Evolutionary conservation across 768 basidiomycete genomes (phyloP).

Genomic region (Termitomyces sp.): DNA sequence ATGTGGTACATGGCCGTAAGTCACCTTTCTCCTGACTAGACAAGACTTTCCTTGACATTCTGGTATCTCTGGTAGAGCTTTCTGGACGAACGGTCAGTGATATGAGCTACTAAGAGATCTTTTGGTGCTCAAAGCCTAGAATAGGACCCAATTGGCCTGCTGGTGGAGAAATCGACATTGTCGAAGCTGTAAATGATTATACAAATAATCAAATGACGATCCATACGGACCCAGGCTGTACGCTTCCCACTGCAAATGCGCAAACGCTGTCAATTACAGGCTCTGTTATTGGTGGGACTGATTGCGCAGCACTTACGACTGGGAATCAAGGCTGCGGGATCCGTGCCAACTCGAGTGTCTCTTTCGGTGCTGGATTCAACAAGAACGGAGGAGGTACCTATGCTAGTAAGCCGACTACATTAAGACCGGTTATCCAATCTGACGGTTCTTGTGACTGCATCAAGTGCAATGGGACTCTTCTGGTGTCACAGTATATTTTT

Average conservation of each 20-base stretch:
- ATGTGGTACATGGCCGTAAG: constrained; percentile 80
- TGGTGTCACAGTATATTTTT: constrained; percentile 81
- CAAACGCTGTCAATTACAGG: constrained; percentile 53
- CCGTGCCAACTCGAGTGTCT: constrained; percentile 49
- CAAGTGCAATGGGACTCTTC: constrained; percentile 69
- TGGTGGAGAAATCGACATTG: constrained; percentile 76
- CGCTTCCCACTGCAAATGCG: constrained; percentile 42
- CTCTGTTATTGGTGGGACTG: constrained; percentile 57
- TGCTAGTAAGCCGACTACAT: constrained; percentile 56
- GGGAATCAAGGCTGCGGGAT: constrained; percentile 81
- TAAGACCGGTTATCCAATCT: not conserved
- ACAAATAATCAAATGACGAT: constrained; percentile 79
- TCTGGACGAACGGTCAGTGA: constrained; percentile 39
- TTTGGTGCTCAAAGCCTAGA: constrained; percentile 33
- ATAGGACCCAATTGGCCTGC: constrained; percentile 58
- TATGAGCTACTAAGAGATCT: not conserved
- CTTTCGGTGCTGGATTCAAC: constrained; percentile 88
- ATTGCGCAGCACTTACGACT: constrained; percentile 67
- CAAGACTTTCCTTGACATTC: not conserved
- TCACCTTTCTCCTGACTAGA: constrained; percentile 8
- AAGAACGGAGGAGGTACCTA: constrained; percentile 82
- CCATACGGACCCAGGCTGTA: constrained; percentile 72
- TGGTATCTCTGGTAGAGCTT: constrained; percentile 26
- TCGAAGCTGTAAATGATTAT: constrained; percentile 80
- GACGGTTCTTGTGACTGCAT: not conserved